phyloP scores from a whole-genome alignment of 148 eudicot species.

The Nepenthes mirabilis region DNA sequence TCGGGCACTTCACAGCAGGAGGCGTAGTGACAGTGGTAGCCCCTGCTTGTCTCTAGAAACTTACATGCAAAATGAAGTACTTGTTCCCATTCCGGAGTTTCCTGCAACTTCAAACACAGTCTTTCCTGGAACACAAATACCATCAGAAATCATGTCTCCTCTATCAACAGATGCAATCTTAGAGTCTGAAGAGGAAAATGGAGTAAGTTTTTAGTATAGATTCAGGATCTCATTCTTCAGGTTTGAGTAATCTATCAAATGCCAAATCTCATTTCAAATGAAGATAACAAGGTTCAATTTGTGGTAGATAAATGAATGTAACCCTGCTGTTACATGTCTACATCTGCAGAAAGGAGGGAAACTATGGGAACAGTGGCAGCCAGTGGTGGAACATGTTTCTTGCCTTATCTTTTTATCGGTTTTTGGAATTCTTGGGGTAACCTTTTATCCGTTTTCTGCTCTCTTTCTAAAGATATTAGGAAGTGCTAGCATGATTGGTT shows the following conservation, averaged over 20 bases:
- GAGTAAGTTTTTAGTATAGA: slow-evolving; percentile 23
- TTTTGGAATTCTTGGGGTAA: slow-evolving; percentile 74
- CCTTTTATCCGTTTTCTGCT: neutral
- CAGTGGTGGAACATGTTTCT: slow-evolving; percentile 37
- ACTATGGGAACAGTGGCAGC: slow-evolving; percentile 18
- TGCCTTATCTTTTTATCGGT: slow-evolving; percentile 51
- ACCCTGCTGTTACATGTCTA: neutral
- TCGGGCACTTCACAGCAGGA: slow-evolving; percentile 35
- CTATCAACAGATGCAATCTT: slow-evolving; percentile 26
- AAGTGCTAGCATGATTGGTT: slow-evolving; percentile 4
- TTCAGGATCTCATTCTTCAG: neutral
- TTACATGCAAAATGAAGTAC: slow-evolving; percentile 19
- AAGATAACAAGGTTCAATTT: neutral
- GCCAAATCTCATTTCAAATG: neutral
- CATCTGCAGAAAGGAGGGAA: slow-evolving; percentile 1
- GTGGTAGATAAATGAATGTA: neutral
- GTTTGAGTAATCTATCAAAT: neutral
- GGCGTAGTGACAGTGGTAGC: slow-evolving; percentile 28
- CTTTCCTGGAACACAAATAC: slow-evolving; percentile 17
- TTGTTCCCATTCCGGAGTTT: slow-evolving; percentile 32
- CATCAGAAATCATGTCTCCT: slow-evolving; percentile 22
- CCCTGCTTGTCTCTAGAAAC: slow-evolving; percentile 19
- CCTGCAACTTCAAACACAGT: slow-evolving; percentile 5
- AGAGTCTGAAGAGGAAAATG: slow-evolving; percentile 18
- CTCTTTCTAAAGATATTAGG: neutral